Conservation (phyloP, 345 rosid genomes). For the Pseudoturritis turrita region DNA sequence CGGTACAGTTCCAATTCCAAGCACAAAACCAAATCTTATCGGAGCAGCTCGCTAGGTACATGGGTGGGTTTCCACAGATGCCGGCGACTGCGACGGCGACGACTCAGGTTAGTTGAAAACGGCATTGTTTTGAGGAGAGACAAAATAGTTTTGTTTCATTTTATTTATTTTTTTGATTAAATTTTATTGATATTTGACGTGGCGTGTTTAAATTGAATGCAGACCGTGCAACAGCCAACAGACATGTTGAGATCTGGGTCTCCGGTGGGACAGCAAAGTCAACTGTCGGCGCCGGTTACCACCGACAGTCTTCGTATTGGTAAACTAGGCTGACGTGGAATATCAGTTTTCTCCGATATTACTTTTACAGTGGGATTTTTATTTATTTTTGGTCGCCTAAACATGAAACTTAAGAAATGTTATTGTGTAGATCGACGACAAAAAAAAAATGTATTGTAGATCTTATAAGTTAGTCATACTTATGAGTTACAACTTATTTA, state of each 20-base stretch:
- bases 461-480: background rate
- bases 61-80: constrained; percentile 48
- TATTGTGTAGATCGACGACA: too few relatives aligned
- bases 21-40: constrained; percentile 40
- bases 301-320: constrained; percentile 34
- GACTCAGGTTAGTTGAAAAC: constrained; percentile 41
- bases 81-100: constrained; percentile 22
- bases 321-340: constrained; percentile 22
- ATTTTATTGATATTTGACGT: background rate
- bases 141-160: background rate
- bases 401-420: background rate
- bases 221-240: constrained; percentile 33
- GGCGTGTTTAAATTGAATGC: constrained; percentile 22
- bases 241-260: constrained; percentile 47
- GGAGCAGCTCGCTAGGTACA: constrained; percentile 50
- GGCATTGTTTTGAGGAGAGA: background rate
- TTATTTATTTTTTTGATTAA: background rate
- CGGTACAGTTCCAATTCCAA: constrained; percentile 34
- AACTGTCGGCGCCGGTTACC: constrained; percentile 31
- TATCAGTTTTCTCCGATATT: background rate
- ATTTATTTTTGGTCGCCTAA: background rate
- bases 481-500: background rate
- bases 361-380: background rate
- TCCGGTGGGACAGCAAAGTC: constrained; percentile 37
- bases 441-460: constrained; percentile 5